These are phyloP conservation scores for Podospora pseudopauciseta DNA, from an alignment of 495 filamentous ascomycete species.

Conservation along the genomic window DNA sequence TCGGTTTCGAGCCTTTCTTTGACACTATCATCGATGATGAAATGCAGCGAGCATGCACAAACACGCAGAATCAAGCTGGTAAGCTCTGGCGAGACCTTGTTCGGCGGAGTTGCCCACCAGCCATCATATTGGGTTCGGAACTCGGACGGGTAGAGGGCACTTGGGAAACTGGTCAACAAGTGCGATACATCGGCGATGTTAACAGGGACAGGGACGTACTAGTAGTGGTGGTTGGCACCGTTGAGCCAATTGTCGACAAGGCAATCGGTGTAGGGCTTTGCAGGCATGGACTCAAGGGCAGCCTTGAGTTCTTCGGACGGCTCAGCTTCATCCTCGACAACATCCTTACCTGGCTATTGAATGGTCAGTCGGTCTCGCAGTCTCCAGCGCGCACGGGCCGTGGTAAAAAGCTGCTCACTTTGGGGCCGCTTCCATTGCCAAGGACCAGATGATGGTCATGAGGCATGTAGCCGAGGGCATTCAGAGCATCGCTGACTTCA, in stretches of 20 bases:
- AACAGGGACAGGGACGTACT: constrained; percentile 10
- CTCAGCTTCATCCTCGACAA: constrained; percentile 18
- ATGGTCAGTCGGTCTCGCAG: constrained; percentile 1
- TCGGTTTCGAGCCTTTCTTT: constrained; percentile 47
- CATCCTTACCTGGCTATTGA: constrained; percentile 17
- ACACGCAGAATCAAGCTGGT: constrained; percentile 52
- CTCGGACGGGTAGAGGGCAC: constrained; percentile 43
- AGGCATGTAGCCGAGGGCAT: constrained; percentile 33
- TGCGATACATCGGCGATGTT: not conserved
- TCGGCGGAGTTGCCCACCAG: constrained; percentile 44
- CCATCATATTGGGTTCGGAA: constrained; percentile 47
- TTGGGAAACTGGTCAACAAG: not conserved
- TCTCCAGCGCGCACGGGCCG: not conserved
- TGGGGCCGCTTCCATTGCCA: constrained; percentile 25
- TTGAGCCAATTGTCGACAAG: constrained; percentile 49
- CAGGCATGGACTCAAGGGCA: constrained; percentile 21
- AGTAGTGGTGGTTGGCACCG: constrained; percentile 50
- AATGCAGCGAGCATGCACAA: constrained; percentile 49
- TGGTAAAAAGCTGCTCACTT: constrained; percentile 13
- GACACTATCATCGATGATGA: constrained; percentile 35
- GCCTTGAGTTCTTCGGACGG: constrained; percentile 30
- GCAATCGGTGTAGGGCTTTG: constrained; percentile 39
- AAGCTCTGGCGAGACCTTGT: constrained; percentile 40
- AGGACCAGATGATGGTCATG: constrained; percentile 32
- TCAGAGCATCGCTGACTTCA: constrained; percentile 30